phyloP scores from a whole-genome alignment of 140 eudicot species.

The Bidens hawaiensis region DNA sequence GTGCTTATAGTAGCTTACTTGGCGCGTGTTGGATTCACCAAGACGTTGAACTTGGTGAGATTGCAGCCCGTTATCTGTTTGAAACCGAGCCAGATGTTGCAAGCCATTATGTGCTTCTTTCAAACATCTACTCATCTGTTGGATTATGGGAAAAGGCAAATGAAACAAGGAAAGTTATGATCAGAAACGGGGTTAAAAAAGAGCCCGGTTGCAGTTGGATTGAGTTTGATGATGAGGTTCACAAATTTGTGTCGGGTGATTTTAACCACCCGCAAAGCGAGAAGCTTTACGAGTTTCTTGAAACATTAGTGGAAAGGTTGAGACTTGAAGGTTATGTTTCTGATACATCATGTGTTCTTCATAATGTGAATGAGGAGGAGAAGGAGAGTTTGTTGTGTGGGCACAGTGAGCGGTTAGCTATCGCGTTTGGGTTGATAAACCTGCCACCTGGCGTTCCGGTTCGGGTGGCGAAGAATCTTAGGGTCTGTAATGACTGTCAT shows the following conservation, averaged over 20 bases:
- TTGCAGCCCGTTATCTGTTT: slow-evolving; percentile 61
- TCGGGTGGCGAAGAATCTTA: slow-evolving; percentile 83
- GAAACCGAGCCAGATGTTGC: slow-evolving; percentile 76
- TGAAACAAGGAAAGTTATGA: slow-evolving; percentile 65
- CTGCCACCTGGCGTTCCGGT: slow-evolving; percentile 76
- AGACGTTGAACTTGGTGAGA: no score
- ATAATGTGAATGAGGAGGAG: no score
- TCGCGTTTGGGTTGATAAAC: slow-evolving; percentile 82
- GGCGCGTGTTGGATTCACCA: slow-evolving; percentile 91
- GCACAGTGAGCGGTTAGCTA: slow-evolving; percentile 84
- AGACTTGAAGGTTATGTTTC: slow-evolving; percentile 83
- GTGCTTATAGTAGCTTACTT: slow-evolving; percentile 91
- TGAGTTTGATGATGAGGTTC: slow-evolving; percentile 71
- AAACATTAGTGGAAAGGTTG: slow-evolving; percentile 51
- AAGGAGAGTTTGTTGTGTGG: slow-evolving; percentile 80
- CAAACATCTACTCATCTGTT: slow-evolving; percentile 76
- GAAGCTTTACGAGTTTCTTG: slow-evolving; percentile 52
- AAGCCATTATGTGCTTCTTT: slow-evolving; percentile 79
- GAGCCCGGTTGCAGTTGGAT: slow-evolving; percentile 99
- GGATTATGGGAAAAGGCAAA: slow-evolving; percentile 87
- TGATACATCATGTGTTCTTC: no score
- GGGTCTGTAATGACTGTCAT: slow-evolving; percentile 94
- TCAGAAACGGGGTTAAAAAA: slow-evolving; percentile 66
- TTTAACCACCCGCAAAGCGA: slow-evolving; percentile 70
- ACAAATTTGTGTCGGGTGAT: slow-evolving; percentile 76